Percentiles rank a stretch among this genome's conserved stretches.
Conservation (phyloP, 2,329 filamentous ascomycete species). For the Neofusicoccum kwambonambiense region DNA sequence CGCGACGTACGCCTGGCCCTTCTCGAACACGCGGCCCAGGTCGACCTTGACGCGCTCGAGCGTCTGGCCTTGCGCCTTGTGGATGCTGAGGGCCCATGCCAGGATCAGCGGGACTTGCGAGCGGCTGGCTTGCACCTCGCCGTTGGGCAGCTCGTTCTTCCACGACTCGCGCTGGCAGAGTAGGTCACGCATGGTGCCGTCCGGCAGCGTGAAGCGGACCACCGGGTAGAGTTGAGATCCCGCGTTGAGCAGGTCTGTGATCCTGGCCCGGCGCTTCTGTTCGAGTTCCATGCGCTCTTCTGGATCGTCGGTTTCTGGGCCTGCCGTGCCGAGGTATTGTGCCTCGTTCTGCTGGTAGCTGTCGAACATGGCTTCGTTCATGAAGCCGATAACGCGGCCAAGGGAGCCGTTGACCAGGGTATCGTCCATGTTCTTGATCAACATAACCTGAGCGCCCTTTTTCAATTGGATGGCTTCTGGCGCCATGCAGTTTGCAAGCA, state of each 20-base stretch:
- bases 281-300: conserved; percentile 57
- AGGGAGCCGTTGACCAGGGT: conserved; percentile 91
- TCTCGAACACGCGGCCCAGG: conserved; percentile 88
- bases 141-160: conserved; percentile 96
- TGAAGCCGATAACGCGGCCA: conserved; percentile 80
- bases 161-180: conserved; percentile 85
- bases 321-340: conserved; percentile 41
- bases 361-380: conserved; percentile 65
- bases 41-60: conserved; percentile 93
- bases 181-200: conserved; percentile 73
- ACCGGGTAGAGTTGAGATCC: conserved; percentile 69
- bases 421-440: conserved; percentile 99
- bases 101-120: conserved; percentile 77
- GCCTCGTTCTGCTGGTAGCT: conserved; percentile 59
- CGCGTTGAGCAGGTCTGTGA: conserved; percentile 41
- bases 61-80: conserved; percentile 96
- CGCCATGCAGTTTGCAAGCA: conserved; percentile 90
- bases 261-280: conserved; percentile 47
- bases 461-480: conserved; percentile 78
- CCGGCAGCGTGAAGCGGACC: conserved; percentile 77
- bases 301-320: conserved; percentile 7
- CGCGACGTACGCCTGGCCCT: conserved; percentile 95
- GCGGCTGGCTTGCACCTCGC: conserved; percentile 87
- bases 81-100: conserved; percentile 95
- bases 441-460: conserved; percentile 93